Evolutionary conservation across 1,284 basidiomycete species (phyloP).

Genomic region (Irpex sp.): DNA sequence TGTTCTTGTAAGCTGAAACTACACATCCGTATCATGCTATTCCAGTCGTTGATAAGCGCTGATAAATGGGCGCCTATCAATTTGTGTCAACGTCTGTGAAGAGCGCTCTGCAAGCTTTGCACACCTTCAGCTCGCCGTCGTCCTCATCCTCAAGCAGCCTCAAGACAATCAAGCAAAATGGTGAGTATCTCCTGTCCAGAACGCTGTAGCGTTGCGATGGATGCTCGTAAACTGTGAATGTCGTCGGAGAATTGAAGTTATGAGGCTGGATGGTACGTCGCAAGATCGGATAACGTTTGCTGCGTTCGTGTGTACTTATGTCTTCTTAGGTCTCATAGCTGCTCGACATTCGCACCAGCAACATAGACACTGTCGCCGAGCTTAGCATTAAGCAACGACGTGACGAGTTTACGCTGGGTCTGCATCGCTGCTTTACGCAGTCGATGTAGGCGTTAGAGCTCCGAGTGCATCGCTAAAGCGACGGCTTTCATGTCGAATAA

Average conservation of each 20-base stretch:
- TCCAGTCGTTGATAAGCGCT: too few species aligned
- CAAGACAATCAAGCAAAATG: conserved; percentile 36
- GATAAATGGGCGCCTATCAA: too few species aligned
- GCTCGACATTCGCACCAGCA: conserved; percentile 23
- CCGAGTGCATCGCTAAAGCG: conserved; percentile 47
- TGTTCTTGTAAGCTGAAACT: too few species aligned
- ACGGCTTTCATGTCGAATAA: conserved; percentile 32
- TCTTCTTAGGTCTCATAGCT: conserved; percentile 10
- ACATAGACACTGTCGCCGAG: conserved; percentile 25
- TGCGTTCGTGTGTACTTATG: conserved; percentile 10
- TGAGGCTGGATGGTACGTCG: conserved; percentile 55
- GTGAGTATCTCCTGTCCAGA: conserved; percentile 32
- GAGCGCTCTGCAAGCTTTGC: too few species aligned
- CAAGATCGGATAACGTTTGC: conserved; percentile 35
- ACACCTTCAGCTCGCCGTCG: conserved; percentile 5
- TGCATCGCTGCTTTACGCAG: conserved; percentile 22
- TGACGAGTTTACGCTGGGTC: conserved; percentile 45
- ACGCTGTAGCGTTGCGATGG: conserved; percentile 22
- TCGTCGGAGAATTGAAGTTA: conserved; percentile 11
- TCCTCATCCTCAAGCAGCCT: conserved; percentile 31
- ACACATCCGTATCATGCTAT: too few species aligned
- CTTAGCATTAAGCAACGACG: conserved; percentile 23
- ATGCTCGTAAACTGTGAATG: conserved; percentile 35
- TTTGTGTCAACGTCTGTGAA: too few species aligned
- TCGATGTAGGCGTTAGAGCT: conserved; percentile 58